Base-by-base conservation (phyloP, 1,284 basidiomycete genomes). In the Heterobasidion irregulare region DNA sequence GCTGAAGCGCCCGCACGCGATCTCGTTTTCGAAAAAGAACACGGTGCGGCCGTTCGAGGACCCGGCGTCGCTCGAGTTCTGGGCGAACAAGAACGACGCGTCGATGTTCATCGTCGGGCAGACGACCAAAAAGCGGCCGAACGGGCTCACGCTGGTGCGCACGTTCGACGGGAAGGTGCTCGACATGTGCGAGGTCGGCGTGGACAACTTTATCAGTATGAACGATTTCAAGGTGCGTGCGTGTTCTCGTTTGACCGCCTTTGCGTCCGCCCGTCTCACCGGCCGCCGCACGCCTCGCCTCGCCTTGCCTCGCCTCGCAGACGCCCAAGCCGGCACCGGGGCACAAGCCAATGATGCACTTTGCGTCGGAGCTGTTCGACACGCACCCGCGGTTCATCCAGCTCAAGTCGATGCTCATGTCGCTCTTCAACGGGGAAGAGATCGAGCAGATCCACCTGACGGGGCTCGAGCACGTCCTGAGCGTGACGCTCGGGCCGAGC, bases 21-120 rank as follows among this genome's bases (percentile, higher is more conserved):
- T 98, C 62, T 83, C 92, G 13, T 99, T 99, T 73, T 90, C 88
- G 56, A 98, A 97, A 72, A 98, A 98, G 74, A 98, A 98, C 70
- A 72, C 77, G 44, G 82, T 98, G 15, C 86, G 90, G 52, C 97
- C 97, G 2, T 98, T 99, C 67, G 96, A 98, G 65, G 82, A 93
- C 59, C 70, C 82, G 2, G 75, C 86, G 13, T 89, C 92, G 1
- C 75, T 99, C 56, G 93, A 93, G 63, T 99, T 99, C 71, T 99
- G 94, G 91, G 76, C 86, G 1, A 66, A 75, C 41, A 99, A 99
- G 75, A 99, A 99, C 72, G 97, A 99, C 64, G 94, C 95, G 1
- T 86, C 85, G 4, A 75, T 99, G 64, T 97, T 98, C 66, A 73
- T 97, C 12, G 77, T 98, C 46, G 96, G 93, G 1, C 89, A 95